A percentile compares a stretch with the other conserved stretches of the same genome.
Conservation (phyloP, 805 yeast genomes). For the Cyberlindnera euphorbiiphila region DNA sequence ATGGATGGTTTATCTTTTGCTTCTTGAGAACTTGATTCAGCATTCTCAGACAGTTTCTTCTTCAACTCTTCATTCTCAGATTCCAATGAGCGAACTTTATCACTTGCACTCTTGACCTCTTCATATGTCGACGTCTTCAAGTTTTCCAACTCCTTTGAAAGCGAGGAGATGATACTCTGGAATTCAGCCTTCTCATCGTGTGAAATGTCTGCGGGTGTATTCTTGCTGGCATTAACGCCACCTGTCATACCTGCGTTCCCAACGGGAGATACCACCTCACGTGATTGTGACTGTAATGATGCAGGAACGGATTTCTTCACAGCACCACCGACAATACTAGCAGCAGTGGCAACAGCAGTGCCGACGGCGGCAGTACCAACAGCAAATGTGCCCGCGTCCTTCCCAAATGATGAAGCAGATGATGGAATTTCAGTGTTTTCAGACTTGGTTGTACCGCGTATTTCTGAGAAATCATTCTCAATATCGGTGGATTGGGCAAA, state of each 20-base stretch:
- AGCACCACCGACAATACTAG: neutral
- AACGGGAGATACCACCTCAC: constrained; percentile 1
- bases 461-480: neutral
- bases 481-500: neutral
- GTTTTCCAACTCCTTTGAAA: constrained; percentile 34
- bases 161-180: constrained; percentile 27
- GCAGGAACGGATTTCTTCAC: neutral
- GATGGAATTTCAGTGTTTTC: neutral
- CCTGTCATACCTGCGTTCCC: constrained; percentile 6
- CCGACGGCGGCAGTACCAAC: constrained; percentile 15
- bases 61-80: constrained; percentile 28
- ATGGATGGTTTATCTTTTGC: constrained; percentile 27
- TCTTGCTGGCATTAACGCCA: neutral
- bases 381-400: constrained; percentile 10
- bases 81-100: constrained; percentile 48
- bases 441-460: neutral
- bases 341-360: constrained; percentile 7
- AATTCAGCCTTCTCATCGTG: constrained; percentile 24
- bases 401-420: constrained; percentile 1
- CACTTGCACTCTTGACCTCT: constrained; percentile 56
- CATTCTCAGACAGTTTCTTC: constrained; percentile 16
- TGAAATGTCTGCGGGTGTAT: constrained; percentile 5
- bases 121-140: constrained; percentile 41
- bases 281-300: neutral
- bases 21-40: constrained; percentile 13